Evolutionary conservation across 2,329 filamentous ascomycete genomes (phyloP).

Genomic region (Cladophialophora exuberans): DNA sequence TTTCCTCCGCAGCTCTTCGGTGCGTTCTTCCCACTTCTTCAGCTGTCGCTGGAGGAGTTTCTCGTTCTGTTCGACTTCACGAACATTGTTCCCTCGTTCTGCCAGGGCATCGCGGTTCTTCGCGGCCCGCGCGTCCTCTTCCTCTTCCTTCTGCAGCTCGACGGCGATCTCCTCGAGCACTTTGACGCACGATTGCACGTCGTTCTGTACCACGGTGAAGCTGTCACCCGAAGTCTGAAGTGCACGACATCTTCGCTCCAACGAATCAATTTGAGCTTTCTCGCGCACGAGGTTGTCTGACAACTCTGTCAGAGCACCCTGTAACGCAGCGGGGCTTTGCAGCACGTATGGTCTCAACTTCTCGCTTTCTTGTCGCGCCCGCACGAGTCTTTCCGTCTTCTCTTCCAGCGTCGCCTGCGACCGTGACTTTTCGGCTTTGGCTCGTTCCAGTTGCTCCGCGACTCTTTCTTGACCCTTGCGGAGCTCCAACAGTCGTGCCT

Average conservation of each 20-base stretch:
- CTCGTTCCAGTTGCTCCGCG: slow-evolving; percentile 77
- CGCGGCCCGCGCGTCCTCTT: slow-evolving; percentile 78
- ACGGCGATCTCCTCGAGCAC: slow-evolving; percentile 82
- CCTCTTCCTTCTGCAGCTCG: slow-evolving; percentile 90
- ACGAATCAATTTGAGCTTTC: slow-evolving; percentile 80
- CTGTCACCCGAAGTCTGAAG: slow-evolving; percentile 91
- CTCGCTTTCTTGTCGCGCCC: slow-evolving; percentile 78
- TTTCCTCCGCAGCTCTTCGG: slow-evolving; percentile 78
- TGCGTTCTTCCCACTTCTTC: slow-evolving; percentile 82
- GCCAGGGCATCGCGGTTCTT: slow-evolving; percentile 84
- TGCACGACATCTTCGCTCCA: slow-evolving; percentile 85
- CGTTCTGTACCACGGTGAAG: slow-evolving; percentile 79
- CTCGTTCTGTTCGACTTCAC: slow-evolving; percentile 89
- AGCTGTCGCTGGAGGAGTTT: slow-evolving; percentile 81
- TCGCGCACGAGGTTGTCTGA: slow-evolving; percentile 76
- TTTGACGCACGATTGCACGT: slow-evolving; percentile 86
- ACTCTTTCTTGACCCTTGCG: slow-evolving; percentile 81
- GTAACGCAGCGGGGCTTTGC: slow-evolving; percentile 81
- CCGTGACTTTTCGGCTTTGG: slow-evolving; percentile 77
- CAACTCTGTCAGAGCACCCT: slow-evolving; percentile 79
- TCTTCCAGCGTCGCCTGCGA: slow-evolving; percentile 65
- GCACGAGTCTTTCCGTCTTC: slow-evolving; percentile 58
- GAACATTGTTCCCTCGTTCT: slow-evolving; percentile 84
- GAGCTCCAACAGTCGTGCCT: slow-evolving; percentile 77
- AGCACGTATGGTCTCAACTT: slow-evolving; percentile 91